Evolutionary conservation across 2,329 filamentous ascomycete genomes (phyloP).

Genomic region (Aureobasidium leucospermi): DNA sequence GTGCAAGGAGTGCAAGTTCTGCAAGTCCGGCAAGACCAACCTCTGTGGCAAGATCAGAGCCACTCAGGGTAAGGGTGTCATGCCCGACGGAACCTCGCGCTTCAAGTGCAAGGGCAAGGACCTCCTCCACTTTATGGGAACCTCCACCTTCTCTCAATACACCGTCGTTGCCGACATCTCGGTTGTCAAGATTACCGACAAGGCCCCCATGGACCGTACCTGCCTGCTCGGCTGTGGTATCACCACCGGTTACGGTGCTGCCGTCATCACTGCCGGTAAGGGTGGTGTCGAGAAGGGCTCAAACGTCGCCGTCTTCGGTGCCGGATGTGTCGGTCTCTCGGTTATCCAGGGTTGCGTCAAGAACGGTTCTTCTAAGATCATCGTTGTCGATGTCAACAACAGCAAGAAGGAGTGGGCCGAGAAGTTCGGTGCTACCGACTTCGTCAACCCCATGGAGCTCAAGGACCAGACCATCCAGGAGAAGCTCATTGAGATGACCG

Average conservation of each 20-base stretch:
- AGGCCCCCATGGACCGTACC: slow-evolving; percentile 91
- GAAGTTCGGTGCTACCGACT: slow-evolving; percentile 95
- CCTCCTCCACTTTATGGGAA: slow-evolving; percentile 98
- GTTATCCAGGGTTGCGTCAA: slow-evolving; percentile 90
- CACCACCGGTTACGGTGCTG: slow-evolving; percentile 95
- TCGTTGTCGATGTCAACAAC: slow-evolving; percentile 76
- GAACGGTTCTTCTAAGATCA: slow-evolving; percentile 72
- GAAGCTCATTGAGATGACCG: slow-evolving; percentile 93
- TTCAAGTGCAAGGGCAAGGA: slow-evolving; percentile 95
- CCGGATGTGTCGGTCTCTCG: slow-evolving; percentile 88
- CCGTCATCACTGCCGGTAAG: slow-evolving; percentile 76
- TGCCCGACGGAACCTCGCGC: slow-evolving; percentile 93
- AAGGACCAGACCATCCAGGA: slow-evolving; percentile 72
- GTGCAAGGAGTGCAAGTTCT: slow-evolving; percentile 98
- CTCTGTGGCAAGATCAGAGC: slow-evolving; percentile 98
- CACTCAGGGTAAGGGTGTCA: slow-evolving; percentile 90
- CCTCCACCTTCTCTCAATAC: slow-evolving; percentile 97
- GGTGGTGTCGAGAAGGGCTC: slow-evolving; percentile 70
- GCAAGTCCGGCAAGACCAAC: slow-evolving; percentile 98
- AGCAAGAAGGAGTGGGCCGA: slow-evolving; percentile 82
- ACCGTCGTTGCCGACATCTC: slow-evolving; percentile 98
- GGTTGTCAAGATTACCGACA: slow-evolving; percentile 82
- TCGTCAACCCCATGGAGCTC: slow-evolving; percentile 77
- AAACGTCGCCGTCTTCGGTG: slow-evolving; percentile 87
- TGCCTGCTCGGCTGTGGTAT: slow-evolving; percentile 97